Conservation (phyloP, 2,329 filamentous ascomycete genomes). For the Diaporthe australafricana region DNA sequence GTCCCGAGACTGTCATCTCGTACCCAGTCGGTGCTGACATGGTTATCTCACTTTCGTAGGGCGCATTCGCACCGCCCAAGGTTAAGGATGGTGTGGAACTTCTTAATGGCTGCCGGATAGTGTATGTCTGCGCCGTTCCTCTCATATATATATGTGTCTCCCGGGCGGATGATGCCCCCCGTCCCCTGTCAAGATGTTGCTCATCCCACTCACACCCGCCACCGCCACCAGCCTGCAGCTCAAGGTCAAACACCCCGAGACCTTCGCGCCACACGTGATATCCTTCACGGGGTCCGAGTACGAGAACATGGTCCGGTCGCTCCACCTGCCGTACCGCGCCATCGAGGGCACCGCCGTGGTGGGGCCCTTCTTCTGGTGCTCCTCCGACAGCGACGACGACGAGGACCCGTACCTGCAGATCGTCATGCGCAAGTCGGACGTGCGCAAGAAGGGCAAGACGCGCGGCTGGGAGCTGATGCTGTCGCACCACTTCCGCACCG, state of each 20-base stretch:
- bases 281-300: constrained; percentile 64
- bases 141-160: background rate
- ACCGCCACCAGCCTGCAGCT: constrained; percentile 61
- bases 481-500: constrained; percentile 65
- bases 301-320: constrained; percentile 64
- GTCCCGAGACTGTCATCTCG: background rate
- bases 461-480: constrained; percentile 75
- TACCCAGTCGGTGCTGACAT: constrained; percentile 32
- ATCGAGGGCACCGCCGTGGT: constrained; percentile 71
- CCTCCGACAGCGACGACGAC: constrained; percentile 64
- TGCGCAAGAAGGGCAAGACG: constrained; percentile 72
- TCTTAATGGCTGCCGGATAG: constrained; percentile 63
- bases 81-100: constrained; percentile 57
- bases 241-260: constrained; percentile 66
- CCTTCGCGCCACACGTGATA: constrained; percentile 67
- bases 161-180: constrained; percentile 2
- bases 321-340: constrained; percentile 66
- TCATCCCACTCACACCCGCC: background rate
- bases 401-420: constrained; percentile 70
- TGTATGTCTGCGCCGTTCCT: constrained; percentile 55
- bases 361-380: constrained; percentile 73
- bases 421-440: constrained; percentile 74
- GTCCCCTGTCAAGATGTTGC: background rate
- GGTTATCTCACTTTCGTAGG: constrained; percentile 49
- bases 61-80: constrained; percentile 62